Evolutionary conservation across 148 eudicot genomes (phyloP), one percentile per base, ranked within the genome.

Genomic region (Selenicereus undatus): DNA sequence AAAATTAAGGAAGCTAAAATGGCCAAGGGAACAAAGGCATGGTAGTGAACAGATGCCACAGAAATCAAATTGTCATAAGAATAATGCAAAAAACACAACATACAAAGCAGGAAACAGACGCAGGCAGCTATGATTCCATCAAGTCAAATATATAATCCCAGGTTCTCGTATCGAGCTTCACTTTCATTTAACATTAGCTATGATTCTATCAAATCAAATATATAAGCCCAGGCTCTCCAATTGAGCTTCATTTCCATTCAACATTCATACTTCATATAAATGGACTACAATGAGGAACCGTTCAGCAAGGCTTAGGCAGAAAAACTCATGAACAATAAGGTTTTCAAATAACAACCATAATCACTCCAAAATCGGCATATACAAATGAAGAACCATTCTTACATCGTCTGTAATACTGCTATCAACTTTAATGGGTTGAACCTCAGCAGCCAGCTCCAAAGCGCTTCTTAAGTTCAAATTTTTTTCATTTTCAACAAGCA

Each of bases 401-500:
- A 96, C 99, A 73, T 92, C 93, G 85, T 92, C 94, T 71, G 94
- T 82, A 50, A 86, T 84, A 79, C 82, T 76, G 71, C 83, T 81
- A 52, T 91, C 94, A 43, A 96, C 83, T 86, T 87, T 81, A 81
- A 92, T 51, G 80, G 99, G 94, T 87, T 96, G 99, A 74, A 86
- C 92, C 81, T 90, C 89, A 80, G 97, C 99, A 82, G 97, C 98
- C 78, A 96, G 90, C 83, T 87, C 92, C 81, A 96, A 73, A 76
- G 93, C 93, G 77, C 85, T 79, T 88, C 92, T 86, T 73, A 96
- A 82, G 82, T 94, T 91, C 86, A 96, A 82, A 84, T 91, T 84
- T 83, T 84, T 92, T 35, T 89, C 82, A 78, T 91, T 92, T 78
- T 94, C 99, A 76, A 96, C 97, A 87, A 96, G 81, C 71, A 96